A percentile compares a stretch with the other conserved stretches of the same genome.
Evolutionary conservation across 805 yeast genomes (phyloP).

Genomic region (Candida parachauliodes): DNA sequence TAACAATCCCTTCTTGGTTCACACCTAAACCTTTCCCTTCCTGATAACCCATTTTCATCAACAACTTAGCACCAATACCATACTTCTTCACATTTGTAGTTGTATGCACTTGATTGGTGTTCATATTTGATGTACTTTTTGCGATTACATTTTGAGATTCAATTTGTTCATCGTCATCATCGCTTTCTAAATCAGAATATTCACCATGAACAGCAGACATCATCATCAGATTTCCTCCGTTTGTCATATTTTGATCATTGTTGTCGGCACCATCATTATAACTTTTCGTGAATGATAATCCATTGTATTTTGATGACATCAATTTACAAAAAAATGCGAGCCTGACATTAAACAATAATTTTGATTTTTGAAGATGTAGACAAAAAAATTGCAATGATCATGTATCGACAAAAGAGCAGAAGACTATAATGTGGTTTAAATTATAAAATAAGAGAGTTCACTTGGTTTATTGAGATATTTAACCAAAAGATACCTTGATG

Average conservation of each 20-base stretch:
- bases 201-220: constrained; percentile 12
- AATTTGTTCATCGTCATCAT: constrained; percentile 13
- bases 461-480: too few relatives aligned
- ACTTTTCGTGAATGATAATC: constrained; percentile 7
- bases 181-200: constrained; percentile 20
- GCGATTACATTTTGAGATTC: too few relatives aligned
- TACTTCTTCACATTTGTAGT: constrained; percentile 31
- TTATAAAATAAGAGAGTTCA: too few relatives aligned
- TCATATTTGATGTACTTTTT: constrained; percentile 21
- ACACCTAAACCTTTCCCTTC: constrained; percentile 85
- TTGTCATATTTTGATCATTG: constrained; percentile 2
- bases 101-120: constrained; percentile 47
- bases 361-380: constrained; percentile 2
- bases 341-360: too few relatives aligned
- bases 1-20: constrained; percentile 64
- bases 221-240: constrained; percentile 14
- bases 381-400: not conserved
- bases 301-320: constrained; percentile 2
- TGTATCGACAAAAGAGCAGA: too few relatives aligned
- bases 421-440: too few relatives aligned
- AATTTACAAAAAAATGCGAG: too few relatives aligned
- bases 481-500: too few relatives aligned
- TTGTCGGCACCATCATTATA: too few relatives aligned
- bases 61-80: constrained; percentile 80
- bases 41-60: constrained; percentile 83